Evolutionary conservation across 306 rosid genomes (phyloP), one percentile per base, ranked within the genome.

Genomic region (Sesbania bispinosa): DNA sequence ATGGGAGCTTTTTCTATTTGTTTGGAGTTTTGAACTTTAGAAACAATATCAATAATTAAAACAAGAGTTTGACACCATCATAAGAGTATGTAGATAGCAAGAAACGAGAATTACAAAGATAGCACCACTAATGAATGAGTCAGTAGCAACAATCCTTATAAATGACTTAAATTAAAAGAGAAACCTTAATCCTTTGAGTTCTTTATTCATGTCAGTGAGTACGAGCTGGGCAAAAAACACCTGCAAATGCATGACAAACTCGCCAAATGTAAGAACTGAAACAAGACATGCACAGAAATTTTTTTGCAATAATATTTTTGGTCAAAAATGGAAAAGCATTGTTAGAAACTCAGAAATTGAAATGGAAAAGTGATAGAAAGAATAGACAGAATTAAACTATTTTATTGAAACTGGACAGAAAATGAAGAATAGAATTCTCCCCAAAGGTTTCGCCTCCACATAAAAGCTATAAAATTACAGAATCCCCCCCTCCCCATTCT

Each of bases 141-240:
- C 54, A 26, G 24, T 18, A 48, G 62, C 69, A 16, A 78, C 63
- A 39, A 55, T 77, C 43, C 19, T 69, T 30, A 20, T 51, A 74
- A 67, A 64, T 20, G 46, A 48, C 33, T 43, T 58, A 69, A 76
- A 61, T 18, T 29, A 41, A 52, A 77, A 30, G 83, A 65, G 61
- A 48, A 72, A 88, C 96, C 96, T 90, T 81, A 90, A 67, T 79
- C 96, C 96, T 77, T 90, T 90, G 76, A 90, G 90, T 35, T 90
- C 96, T 79, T 88, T 90, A 81, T 88, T 88, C 90, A 88, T 84
- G 75, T 90, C 96, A 9, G 92, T 85, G 59, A 90, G 96, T 65
- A 90, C 74, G 54, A 90, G 94, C 81, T 90, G 96, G 11, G 96
- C 90, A 83, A 90, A 90, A 79, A 90, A 90, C 71, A 90, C 96